Conservation (phyloP, 1,284 basidiomycete genomes). For the Ustilago crameri region DNA sequence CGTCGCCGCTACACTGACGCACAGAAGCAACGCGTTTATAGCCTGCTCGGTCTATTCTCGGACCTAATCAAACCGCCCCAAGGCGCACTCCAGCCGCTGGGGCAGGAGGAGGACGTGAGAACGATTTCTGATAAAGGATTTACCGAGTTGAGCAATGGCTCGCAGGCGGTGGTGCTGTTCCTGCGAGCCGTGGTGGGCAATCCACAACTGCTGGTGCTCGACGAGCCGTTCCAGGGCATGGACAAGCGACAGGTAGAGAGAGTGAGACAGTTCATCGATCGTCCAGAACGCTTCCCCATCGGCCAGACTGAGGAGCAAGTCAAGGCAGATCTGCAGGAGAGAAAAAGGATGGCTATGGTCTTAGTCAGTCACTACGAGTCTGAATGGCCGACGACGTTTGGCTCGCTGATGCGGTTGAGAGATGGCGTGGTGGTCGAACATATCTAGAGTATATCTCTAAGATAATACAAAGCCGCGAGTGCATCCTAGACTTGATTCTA, state of each 20-base stretch:
- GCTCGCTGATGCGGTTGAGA: constrained; percentile 48
- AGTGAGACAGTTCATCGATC: constrained; percentile 52
- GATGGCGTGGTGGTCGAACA: constrained; percentile 52
- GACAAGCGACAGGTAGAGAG: constrained; percentile 48
- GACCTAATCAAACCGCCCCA: constrained; percentile 44
- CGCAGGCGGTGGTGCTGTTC: constrained; percentile 62
- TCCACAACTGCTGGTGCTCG: constrained; percentile 59
- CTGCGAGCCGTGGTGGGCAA: constrained; percentile 58
- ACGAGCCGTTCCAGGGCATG: constrained; percentile 68
- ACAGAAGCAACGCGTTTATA: constrained; percentile 34
- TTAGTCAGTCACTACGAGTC: constrained; percentile 64
- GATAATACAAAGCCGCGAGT: too few relatives aligned
- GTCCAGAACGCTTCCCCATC: constrained; percentile 12
- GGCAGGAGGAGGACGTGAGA: neutral
- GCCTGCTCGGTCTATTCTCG: constrained; percentile 38
- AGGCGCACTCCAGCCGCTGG: too few relatives aligned
- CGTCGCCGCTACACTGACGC: constrained; percentile 18
- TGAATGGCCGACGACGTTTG: constrained; percentile 62
- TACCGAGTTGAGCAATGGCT: constrained; percentile 48
- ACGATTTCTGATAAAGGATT: constrained; percentile 38
- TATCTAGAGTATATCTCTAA: constrained; percentile 9
- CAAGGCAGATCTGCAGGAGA: constrained; percentile 19
- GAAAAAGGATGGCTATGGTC: constrained; percentile 47
- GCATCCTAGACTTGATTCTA: too few relatives aligned
- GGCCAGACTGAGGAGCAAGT: constrained; percentile 15